These are phyloP conservation scores for Russula vinacea DNA, from an alignment of 768 basidiomycete genomes.

Conservation along the genomic window DNA sequence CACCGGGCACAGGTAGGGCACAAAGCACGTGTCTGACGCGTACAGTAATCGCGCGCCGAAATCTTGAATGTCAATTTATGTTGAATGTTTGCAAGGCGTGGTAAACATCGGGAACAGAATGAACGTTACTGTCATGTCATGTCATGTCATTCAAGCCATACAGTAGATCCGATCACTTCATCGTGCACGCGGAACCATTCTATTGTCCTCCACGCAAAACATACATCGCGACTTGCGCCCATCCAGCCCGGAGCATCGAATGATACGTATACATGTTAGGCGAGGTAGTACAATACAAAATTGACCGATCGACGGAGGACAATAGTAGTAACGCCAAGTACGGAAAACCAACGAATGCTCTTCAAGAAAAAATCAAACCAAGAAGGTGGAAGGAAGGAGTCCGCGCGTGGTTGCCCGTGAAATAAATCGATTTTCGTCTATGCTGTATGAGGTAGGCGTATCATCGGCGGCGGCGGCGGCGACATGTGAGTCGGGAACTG, in stretches of 20 bases:
- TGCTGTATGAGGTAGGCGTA: not conserved
- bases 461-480: not conserved
- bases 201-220: too few species aligned
- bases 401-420: not conserved
- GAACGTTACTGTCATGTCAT: too few species aligned
- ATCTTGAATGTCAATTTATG: too few species aligned
- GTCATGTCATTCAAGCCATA: too few species aligned
- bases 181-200: too few species aligned
- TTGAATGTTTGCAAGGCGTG: too few species aligned
- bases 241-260: not conserved
- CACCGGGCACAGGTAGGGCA: too few species aligned
- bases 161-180: too few species aligned
- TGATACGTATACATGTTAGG: not conserved
- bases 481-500: not conserved
- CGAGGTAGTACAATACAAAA: not conserved
- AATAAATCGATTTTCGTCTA: not conserved
- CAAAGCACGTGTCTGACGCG: too few species aligned
- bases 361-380: not conserved
- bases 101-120: too few species aligned
- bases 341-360: not conserved
- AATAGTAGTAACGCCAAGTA: not conserved
- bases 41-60: too few species aligned
- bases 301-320: not conserved
- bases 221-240: too few species aligned
- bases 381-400: not conserved